Conservation (phyloP, 2,329 filamentous ascomycete species). For the Furcasterigmium furcatum region DNA sequence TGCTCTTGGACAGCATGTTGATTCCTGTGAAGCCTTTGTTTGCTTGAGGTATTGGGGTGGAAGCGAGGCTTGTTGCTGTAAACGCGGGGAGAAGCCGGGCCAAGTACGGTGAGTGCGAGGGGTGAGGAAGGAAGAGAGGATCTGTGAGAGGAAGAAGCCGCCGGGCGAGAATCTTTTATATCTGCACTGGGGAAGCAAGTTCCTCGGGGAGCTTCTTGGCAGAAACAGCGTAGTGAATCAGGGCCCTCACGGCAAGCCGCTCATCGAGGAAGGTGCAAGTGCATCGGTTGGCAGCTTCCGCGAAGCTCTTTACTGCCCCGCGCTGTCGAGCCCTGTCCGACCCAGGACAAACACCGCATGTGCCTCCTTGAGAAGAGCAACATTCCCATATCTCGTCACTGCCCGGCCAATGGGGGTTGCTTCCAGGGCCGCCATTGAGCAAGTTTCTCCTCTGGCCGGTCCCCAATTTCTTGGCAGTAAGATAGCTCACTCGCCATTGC, state of each 20-base stretch:
- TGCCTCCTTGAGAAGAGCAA: no score
- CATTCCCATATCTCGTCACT: slow-evolving; percentile 1
- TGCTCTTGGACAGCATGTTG: slow-evolving; percentile 25
- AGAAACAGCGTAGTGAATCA: no score
- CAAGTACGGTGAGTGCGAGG: neutral
- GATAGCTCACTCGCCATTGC: neutral
- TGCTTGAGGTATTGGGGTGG: neutral
- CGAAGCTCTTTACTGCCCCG: no score
- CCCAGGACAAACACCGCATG: no score
- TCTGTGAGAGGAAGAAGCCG: neutral
- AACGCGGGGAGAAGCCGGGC: neutral
- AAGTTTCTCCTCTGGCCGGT: slow-evolving; percentile 10
- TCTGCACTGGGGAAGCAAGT: neutral
- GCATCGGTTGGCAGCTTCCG: no score
- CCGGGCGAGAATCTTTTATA: neutral
- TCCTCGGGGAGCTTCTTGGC: neutral
- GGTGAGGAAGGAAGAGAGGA: neutral
- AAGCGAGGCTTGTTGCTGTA: neutral
- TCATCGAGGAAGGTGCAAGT: no score
- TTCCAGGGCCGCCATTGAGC: slow-evolving; percentile 16
- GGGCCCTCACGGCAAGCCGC: no score
- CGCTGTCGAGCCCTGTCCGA: no score
- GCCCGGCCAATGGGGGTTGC: slow-evolving; percentile 10
- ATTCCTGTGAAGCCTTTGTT: neutral
- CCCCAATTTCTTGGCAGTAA: neutral